phyloP scores from a whole-genome alignment of 2,329 filamentous ascomycete genomes.

The Claviceps capensis region DNA sequence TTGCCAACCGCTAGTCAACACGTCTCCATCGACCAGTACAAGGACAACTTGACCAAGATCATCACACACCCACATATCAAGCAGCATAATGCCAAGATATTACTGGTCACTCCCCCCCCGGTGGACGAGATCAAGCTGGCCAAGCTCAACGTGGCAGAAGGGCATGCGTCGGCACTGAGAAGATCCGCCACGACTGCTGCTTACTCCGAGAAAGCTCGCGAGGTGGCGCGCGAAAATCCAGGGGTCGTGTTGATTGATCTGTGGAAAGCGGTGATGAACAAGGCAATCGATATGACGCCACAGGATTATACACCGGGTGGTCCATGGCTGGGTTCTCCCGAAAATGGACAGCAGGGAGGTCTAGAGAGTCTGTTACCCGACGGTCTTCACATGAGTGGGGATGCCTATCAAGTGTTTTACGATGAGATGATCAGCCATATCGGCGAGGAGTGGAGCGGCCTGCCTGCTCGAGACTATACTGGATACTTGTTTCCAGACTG shows the following conservation, averaged over 20 bases:
- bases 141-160: constrained; percentile 31
- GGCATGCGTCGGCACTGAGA: constrained; percentile 29
- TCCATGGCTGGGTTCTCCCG: constrained; percentile 34
- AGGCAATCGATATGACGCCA: constrained; percentile 44
- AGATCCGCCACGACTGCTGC: constrained; percentile 34
- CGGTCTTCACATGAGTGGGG: constrained; percentile 42
- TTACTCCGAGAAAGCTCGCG: constrained; percentile 47
- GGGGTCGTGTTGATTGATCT: constrained; percentile 64
- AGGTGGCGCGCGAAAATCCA: constrained; percentile 54
- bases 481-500: constrained; percentile 37
- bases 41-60: constrained; percentile 56
- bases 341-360: constrained; percentile 35
- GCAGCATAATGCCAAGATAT: constrained; percentile 57
- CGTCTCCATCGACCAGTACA: constrained; percentile 63
- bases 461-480: constrained; percentile 20
- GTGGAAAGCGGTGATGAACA: constrained; percentile 63
- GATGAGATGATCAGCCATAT: constrained; percentile 34
- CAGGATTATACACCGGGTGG: constrained; percentile 40
- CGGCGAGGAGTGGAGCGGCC: constrained; percentile 26
- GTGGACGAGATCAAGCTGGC: constrained; percentile 60
- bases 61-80: constrained; percentile 55
- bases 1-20: constrained; percentile 54
- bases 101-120: constrained; percentile 73
- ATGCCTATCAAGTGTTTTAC: constrained; percentile 40
- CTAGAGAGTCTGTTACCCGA: constrained; percentile 40